These are phyloP conservation scores for Verbena officinalis DNA, from an alignment of 257 asterid genomes.

Conservation along the genomic window DNA sequence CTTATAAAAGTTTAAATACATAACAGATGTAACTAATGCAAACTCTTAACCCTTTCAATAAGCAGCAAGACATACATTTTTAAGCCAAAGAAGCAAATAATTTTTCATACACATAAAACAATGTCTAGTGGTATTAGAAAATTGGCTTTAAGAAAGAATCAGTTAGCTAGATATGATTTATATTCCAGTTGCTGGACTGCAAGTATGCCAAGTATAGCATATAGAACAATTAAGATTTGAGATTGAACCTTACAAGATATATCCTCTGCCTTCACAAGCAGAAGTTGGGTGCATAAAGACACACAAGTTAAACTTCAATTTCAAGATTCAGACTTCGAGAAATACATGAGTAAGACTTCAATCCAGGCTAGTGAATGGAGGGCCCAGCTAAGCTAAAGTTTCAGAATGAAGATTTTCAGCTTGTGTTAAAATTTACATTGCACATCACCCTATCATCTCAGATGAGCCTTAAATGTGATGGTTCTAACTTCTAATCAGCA, in stretches of 20 bases:
- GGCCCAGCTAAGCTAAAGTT: background rate
- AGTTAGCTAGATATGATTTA: too few relatives aligned
- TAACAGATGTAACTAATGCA: too few relatives aligned
- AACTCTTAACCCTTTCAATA: too few relatives aligned
- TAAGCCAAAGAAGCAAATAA: background rate
- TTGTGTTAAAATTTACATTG: background rate
- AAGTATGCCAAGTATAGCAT: too few relatives aligned
- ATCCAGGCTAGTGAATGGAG: background rate
- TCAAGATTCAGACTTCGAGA: background rate
- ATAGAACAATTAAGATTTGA: too few relatives aligned
- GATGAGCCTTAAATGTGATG: constrained; percentile 1
- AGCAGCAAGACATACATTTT: background rate
- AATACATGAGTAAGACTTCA: background rate
- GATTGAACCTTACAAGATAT: background rate
- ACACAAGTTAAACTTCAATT: background rate
- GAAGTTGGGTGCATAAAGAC: background rate
- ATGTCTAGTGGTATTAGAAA: background rate
- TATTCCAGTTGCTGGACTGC: too few relatives aligned
- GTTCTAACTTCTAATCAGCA: background rate
- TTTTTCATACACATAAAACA: background rate
- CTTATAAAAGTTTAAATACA: background rate
- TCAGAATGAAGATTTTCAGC: background rate
- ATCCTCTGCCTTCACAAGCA: constrained; percentile 4
- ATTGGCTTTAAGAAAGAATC: too few relatives aligned
- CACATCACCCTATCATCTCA: background rate